phyloP scores from a whole-genome alignment of 306 rosid species.

The Sindora glabra region DNA sequence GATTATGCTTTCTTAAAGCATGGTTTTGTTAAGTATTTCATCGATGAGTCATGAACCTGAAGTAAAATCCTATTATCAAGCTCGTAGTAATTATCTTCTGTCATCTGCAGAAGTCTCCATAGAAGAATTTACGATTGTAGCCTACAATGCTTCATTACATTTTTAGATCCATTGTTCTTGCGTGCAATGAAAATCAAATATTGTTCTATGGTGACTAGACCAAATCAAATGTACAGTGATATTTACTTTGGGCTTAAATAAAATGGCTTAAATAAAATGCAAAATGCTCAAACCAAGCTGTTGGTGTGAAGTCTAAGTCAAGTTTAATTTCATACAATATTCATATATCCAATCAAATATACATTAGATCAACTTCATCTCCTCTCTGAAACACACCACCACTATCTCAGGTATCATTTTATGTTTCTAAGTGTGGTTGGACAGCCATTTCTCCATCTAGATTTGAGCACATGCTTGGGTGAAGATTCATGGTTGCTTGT shows the following conservation, averaged over 20 bases:
- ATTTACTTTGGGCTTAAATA: neutral
- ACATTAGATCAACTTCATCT: neutral
- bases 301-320: neutral
- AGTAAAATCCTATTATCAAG: neutral
- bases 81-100: neutral
- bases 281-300: neutral
- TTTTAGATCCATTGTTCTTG: neutral
- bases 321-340: neutral
- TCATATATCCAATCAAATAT: neutral
- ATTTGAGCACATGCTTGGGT: neutral
- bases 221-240: no score
- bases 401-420: neutral
- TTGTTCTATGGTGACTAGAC: neutral
- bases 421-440: neutral
- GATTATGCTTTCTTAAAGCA: neutral
- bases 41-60: neutral
- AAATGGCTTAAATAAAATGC: no score
- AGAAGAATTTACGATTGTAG: neutral
- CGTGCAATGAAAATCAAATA: neutral
- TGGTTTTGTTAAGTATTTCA: neutral
- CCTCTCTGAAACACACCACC: neutral
- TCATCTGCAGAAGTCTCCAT: neutral
- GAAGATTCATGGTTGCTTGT: neutral
- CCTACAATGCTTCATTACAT: neutral
- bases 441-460: neutral